Base-by-base conservation (phyloP, 331 rosid species). In the Telfairia occidentalis region DNA sequence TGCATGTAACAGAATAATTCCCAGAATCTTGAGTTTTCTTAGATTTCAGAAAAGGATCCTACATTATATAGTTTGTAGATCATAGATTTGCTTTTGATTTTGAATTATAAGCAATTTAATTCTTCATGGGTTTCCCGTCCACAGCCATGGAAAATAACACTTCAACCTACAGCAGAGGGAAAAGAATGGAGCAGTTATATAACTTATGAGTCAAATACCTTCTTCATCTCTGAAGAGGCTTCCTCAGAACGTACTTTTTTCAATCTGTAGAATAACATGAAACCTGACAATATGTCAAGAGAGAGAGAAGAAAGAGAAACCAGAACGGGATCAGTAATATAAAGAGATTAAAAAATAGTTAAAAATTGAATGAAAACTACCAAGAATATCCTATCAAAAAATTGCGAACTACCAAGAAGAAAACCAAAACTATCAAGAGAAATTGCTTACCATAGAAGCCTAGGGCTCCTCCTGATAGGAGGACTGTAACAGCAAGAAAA, bases 211-310 rank as follows among this genome's bases (percentile, higher is more conserved):
- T 42, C 49, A 71, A 29, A 58, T 74, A 90, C 96, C 90, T 90
- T 90, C 90, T 90, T 82, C 87, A 84, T 88, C 76, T 90, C 96
- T 18, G 90, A 85, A 15, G 89, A 86, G 60, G 90, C 96, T 77
- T 81, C 74, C 72, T 88, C 91, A 15, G 90, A 88, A 38, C 91
- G 85, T 65, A 90, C 89, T 79, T 78, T 79, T 82, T 83, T 82
- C 79, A 88, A 54, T 81, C 76, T 85, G 65, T 80, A 74, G 81
- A 74, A 84, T 26, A 86, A 57, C 78, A 88, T 76, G 70, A 86
- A 61, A 63, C 96, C 93, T 90, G 79, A 69, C 54, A 45, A 58
- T 43, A 58, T 21, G 40, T 35, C 52, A 24, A 35, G 61, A 23
- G 24, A 54, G 35, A 5, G 29, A 40, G 66, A 53, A 54, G 64